These are phyloP conservation scores for Russula ochroleuca DNA, from an alignment of 768 basidiomycete genomes.

Conservation along the genomic window DNA sequence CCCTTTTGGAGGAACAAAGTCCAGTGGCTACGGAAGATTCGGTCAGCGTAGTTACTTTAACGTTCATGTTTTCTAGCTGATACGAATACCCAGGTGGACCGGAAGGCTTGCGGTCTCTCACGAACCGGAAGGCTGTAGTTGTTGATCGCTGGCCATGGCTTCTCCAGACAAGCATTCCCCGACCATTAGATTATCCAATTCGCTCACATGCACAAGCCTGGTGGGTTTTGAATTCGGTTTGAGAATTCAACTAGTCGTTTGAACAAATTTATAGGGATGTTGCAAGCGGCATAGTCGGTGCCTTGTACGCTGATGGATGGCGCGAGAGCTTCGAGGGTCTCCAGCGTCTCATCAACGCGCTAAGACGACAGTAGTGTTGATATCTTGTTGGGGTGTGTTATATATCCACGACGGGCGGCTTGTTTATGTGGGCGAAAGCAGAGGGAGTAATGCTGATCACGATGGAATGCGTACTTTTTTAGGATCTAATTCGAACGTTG, in stretches of 20 bases:
- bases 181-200: slow-evolving; percentile 81
- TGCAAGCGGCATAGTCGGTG: slow-evolving; percentile 44
- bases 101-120: slow-evolving; percentile 86
- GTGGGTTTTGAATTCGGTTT: slow-evolving; percentile 41
- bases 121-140: slow-evolving; percentile 84
- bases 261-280: slow-evolving; percentile 41
- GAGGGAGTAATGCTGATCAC: slow-evolving; percentile 5
- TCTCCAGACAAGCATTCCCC: slow-evolving; percentile 82
- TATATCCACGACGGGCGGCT: slow-evolving; percentile 16
- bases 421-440: slow-evolving; percentile 3
- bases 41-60: slow-evolving; percentile 42
- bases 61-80: slow-evolving; percentile 20
- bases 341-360: slow-evolving; percentile 39
- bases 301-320: slow-evolving; percentile 50
- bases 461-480: slow-evolving; percentile 10
- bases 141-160: slow-evolving; percentile 81
- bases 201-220: slow-evolving; percentile 69
- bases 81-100: slow-evolving; percentile 60
- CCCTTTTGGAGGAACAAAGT: slow-evolving; percentile 92
- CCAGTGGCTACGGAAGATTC: slow-evolving; percentile 91
- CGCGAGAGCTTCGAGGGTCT: slow-evolving; percentile 42
- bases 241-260: background rate
- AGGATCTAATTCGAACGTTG: slow-evolving; percentile 18
- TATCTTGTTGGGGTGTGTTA: background rate
- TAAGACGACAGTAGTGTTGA: slow-evolving; percentile 29